phyloP scores from a whole-genome alignment of 2,329 filamentous ascomycete species.

The Byssothecium circinans region DNA sequence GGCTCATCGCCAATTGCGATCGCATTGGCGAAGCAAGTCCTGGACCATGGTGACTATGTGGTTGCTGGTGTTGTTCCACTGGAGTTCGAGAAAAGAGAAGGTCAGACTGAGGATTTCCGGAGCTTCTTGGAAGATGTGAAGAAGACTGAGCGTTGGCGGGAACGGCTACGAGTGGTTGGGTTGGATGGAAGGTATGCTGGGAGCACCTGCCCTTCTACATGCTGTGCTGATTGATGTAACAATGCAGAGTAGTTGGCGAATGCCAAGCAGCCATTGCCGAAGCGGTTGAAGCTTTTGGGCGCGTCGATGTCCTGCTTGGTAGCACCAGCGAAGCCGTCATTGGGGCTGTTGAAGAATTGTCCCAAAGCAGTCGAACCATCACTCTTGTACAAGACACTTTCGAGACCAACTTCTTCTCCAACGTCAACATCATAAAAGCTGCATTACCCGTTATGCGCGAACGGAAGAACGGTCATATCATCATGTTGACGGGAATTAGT shows the following conservation, averaged over 20 bases:
- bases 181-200: slow-evolving; percentile 57
- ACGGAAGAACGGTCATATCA: slow-evolving; percentile 84
- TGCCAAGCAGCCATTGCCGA: slow-evolving; percentile 87
- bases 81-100: slow-evolving; percentile 71
- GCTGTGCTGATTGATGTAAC: neutral
- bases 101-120: slow-evolving; percentile 75
- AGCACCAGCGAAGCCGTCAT: slow-evolving; percentile 90
- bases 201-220: neutral
- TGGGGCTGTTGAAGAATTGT: slow-evolving; percentile 87
- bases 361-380: slow-evolving; percentile 69
- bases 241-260: slow-evolving; percentile 60
- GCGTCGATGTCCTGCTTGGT: slow-evolving; percentile 87
- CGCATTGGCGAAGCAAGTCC: slow-evolving; percentile 75
- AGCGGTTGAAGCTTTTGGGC: slow-evolving; percentile 79
- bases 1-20: slow-evolving; percentile 84
- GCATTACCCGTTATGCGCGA: slow-evolving; percentile 76
- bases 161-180: slow-evolving; percentile 67
- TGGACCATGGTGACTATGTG: slow-evolving; percentile 90
- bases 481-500: slow-evolving; percentile 84
- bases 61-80: slow-evolving; percentile 78
- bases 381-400: slow-evolving; percentile 89
- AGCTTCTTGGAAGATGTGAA: slow-evolving; percentile 71
- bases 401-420: slow-evolving; percentile 91
- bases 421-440: slow-evolving; percentile 94
- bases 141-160: slow-evolving; percentile 76